Evolutionary conservation across 2,329 filamentous ascomycete genomes (phyloP).

Genomic region (Periconia sp.): DNA sequence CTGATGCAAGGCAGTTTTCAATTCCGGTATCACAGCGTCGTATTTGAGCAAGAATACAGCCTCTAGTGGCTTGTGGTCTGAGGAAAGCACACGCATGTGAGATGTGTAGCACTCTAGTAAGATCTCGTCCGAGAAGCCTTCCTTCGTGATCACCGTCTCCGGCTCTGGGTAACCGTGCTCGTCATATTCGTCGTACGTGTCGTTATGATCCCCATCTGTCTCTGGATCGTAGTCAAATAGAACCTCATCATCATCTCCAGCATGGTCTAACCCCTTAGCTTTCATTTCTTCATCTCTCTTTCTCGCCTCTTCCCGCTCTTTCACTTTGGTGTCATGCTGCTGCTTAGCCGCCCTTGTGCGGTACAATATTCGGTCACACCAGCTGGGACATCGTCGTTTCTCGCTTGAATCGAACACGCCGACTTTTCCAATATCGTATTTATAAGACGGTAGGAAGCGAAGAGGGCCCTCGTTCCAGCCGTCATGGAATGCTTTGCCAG

Average conservation of each 20-base stretch:
- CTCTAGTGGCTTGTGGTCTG: conserved; percentile 91
- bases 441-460: conserved; percentile 91
- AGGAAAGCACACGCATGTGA: conserved; percentile 87
- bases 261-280: conserved; percentile 74
- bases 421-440: conserved; percentile 94
- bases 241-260: conserved; percentile 78
- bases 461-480: conserved; percentile 92
- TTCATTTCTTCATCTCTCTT: conserved; percentile 86
- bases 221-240: conserved; percentile 92
- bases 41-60: conserved; percentile 85
- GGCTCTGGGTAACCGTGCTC: conserved; percentile 48
- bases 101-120: conserved; percentile 76
- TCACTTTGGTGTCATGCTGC: conserved; percentile 66
- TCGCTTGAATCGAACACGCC: conserved; percentile 94
- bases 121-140: conserved; percentile 63
- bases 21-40: conserved; percentile 81
- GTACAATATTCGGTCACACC: conserved; percentile 94
- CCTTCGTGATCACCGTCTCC: conserved; percentile 62
- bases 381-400: conserved; percentile 89
- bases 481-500: conserved; percentile 83
- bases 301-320: conserved; percentile 70
- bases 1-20: conserved; percentile 82
- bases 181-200: conserved; percentile 39
- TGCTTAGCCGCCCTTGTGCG: conserved; percentile 75
- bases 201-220: conserved; percentile 66